These are phyloP conservation scores for Blastocystis sp. DNA, from an alignment of 352 stramenopile genomes.

Conservation along the genomic window DNA sequence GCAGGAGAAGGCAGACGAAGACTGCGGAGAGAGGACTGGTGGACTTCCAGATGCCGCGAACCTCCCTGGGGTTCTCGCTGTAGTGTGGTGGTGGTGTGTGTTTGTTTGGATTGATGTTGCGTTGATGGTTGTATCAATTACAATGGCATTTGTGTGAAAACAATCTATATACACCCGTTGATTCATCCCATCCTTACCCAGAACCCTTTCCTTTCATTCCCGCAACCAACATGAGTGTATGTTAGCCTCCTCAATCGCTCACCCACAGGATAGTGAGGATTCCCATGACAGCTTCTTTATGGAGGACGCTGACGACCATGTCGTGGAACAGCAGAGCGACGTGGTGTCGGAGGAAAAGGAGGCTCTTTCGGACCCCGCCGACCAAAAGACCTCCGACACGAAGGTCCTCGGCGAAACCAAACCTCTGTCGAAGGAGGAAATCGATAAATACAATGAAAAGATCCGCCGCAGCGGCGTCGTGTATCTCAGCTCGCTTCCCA, in stretches of 20 bases:
- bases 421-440: background rate
- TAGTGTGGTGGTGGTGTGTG: background rate
- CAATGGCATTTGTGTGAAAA: background rate
- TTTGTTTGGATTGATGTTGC: background rate
- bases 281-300: slow-evolving; percentile 41
- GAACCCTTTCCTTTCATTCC: no score
- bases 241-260: background rate
- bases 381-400: background rate
- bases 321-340: background rate
- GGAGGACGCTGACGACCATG: background rate
- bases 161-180: no score
- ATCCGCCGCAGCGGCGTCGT: slow-evolving; percentile 19
- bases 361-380: background rate
- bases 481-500: slow-evolving; percentile 86
- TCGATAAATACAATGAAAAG: slow-evolving; percentile 14
- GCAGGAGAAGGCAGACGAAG: background rate
- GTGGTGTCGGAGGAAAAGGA: background rate
- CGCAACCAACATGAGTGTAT: slow-evolving; percentile 17
- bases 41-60: slow-evolving; percentile 46
- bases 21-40: background rate
- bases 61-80: slow-evolving; percentile 14
- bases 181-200: no score
- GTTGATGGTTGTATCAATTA: background rate
- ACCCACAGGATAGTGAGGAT: slow-evolving; percentile 12
- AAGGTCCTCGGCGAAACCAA: slow-evolving; percentile 30